Evolutionary conservation across 192 early-diverging fungal species (phyloP), one percentile per base, ranked within the genome.

Genomic region (Coemansia asiatica): DNA sequence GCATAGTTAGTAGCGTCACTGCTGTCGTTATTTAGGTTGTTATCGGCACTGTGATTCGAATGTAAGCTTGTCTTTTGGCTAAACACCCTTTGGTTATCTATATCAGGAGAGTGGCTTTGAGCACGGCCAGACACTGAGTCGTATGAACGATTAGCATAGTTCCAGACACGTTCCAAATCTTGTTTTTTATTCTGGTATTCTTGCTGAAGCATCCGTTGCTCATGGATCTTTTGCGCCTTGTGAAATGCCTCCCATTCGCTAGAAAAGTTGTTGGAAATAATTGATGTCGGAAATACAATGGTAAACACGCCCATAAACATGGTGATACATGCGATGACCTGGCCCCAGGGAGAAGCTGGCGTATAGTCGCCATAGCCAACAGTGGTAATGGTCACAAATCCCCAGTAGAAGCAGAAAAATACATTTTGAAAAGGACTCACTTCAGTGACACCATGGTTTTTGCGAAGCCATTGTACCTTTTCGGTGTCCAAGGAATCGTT

Each of bases 291-390:
- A 40, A 86, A 70, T 54, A 81, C 85, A 56, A 86, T 81, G 4
- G 77, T 80, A n/a, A 84, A 73, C 57, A 86, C 76, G 35, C 85
- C 85, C 59, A 80, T 67, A 21, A 82, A 48, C 83, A 86, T 86
- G 13, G 85, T 85, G 27, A 83, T 10, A 21, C 69, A 72, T 0
- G 83, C 74, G 35, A 86, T 72, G 3, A 84, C 67, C 53, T 78
- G 76, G 61, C 85, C 85, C 67, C 66, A 63, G 2, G 68, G 67
- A 26, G 85, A 82, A n/a, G 71, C 70, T 0, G 85, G 85, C 40
- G 81, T 75, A 16, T 67, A 68, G 54, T 86, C 85, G 53, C 85
- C 85, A 31, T 86, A 86, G 6, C 85, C 85, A 19, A 83, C 82
- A 0, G 85, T 86, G 5, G 85, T 84, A 27, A 86, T 58, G 18